Percentiles rank a stretch among this genome's conserved stretches.
Evolutionary conservation across 176 grass and related monocot species (phyloP).

Genomic region (Phoenix roebelenii): DNA sequence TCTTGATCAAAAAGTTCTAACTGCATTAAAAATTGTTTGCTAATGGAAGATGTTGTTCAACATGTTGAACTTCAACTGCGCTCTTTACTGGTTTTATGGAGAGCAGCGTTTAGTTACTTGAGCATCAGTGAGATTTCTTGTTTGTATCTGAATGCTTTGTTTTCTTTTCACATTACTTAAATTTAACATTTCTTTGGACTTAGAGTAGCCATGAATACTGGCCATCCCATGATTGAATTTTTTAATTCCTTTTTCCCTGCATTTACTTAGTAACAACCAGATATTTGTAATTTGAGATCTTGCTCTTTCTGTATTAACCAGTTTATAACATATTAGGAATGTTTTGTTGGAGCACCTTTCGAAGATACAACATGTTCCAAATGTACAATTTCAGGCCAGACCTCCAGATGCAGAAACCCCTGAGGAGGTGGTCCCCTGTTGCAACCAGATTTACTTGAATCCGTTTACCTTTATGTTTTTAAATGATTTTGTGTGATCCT

Average conservation of each 20-base stretch:
- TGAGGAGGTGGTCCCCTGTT: constrained; percentile 39
- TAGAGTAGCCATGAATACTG: too few relatives aligned
- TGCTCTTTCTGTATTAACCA: background rate
- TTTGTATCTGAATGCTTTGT: too few relatives aligned
- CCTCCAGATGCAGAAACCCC: constrained; percentile 60
- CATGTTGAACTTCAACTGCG: too few relatives aligned
- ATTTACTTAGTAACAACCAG: background rate
- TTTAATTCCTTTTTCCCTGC: too few relatives aligned
- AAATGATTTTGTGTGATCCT: constrained; percentile 4
- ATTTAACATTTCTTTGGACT: too few relatives aligned
- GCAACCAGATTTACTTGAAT: constrained; percentile 6
- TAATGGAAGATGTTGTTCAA: too few relatives aligned
- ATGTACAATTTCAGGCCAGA: constrained; percentile 64
- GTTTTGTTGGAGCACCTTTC: constrained; percentile 69
- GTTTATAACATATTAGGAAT: constrained; percentile 32
- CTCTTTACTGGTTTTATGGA: too few relatives aligned
- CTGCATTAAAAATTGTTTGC: too few relatives aligned
- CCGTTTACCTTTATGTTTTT: constrained; percentile 6
- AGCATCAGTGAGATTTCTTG: too few relatives aligned
- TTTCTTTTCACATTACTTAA: too few relatives aligned
- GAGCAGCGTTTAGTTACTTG: too few relatives aligned
- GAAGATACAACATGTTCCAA: constrained; percentile 67
- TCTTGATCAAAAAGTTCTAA: background rate
- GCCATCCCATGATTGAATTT: too few relatives aligned
- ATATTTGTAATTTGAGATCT: constrained; percentile 2